Base-by-base conservation (phyloP, 225 moss, liverwort and hornwort species). In the Polytrichum commune region DNA sequence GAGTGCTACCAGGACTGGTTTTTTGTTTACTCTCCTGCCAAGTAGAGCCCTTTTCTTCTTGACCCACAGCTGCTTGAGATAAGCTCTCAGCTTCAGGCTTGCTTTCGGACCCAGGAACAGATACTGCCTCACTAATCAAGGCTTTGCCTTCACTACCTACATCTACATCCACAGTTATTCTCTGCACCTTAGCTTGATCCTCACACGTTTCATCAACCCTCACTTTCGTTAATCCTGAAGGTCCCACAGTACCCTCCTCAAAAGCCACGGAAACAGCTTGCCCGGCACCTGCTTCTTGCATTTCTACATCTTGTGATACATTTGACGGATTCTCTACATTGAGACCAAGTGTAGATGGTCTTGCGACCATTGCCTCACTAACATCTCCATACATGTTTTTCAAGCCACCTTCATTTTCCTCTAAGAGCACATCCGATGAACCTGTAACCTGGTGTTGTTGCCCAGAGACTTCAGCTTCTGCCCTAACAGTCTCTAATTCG, bases 21-120 rank as follows among this genome's bases (percentile, higher is more conserved):
- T 78, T 84, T 55, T 66, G 60, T 81, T 70, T 79, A 78, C 78
- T 83, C 75, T 83, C 78, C 65, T 89, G 78, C 79, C 69, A 74
- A 60, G 83, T 60, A 32, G 73, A 68, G 4, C 26, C 86, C 24
- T 8, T 38, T 16, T 69, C 69, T 18, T 66, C 19, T 29, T 65
- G 71, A 29, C 46, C 71, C 66, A 25, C n/a, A 33, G 77, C 67
- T n/a, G 19, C 56, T 66, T 73, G 79, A 62, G 68, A 68, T 27
- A 55, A 66, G 69, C 69, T 79, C 55, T 73, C 74, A 54, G 54
- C 53, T 69, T 19, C 69, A 19, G 32, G 30, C 32, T 71, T 78
- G 25, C 46, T 53, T 54, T 83, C 65, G 22, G 38, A 55, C 46
- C 29, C 76, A 26, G 56, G 23, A 9, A 19, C 64, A 72, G 80